A percentile compares a stretch with the other conserved stretches of the same genome.
These are phyloP conservation scores for Umbelopsis vinacea DNA, from an alignment of 192 early-diverging fungal genomes.

Conservation along the genomic window DNA sequence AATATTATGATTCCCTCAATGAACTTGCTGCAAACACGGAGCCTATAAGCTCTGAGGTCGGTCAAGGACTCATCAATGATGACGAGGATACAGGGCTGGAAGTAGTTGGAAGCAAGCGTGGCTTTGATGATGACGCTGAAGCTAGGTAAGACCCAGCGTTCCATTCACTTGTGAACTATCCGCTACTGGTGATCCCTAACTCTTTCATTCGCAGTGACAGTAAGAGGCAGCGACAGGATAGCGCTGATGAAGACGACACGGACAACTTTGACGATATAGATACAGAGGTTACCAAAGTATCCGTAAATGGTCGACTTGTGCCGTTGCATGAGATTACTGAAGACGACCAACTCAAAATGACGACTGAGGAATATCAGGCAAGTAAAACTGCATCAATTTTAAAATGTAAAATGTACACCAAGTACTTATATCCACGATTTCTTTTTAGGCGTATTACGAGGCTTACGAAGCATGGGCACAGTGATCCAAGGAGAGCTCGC, in stretches of 20 bases:
- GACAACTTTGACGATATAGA: constrained; percentile 19
- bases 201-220: background rate
- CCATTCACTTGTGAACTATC: too few species aligned
- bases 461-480: constrained; percentile 31
- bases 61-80: constrained; percentile 7
- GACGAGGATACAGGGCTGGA: constrained; percentile 18
- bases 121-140: constrained; percentile 27
- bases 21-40: constrained; percentile 29
- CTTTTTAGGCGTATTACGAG: constrained; percentile 39
- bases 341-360: constrained; percentile 58
- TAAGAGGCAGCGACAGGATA: constrained; percentile 20
- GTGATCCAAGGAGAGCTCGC: background rate
- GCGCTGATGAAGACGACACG: constrained; percentile 31
- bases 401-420: background rate
- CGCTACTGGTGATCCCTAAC: background rate
- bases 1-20: constrained; percentile 39
- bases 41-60: constrained; percentile 7
- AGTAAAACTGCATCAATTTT: background rate
- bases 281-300: constrained; percentile 3
- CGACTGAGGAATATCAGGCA: constrained; percentile 59
- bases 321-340: constrained; percentile 56
- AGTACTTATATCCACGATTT: background rate
- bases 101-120: constrained; percentile 29
- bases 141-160: constrained; percentile 18
- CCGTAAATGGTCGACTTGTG: constrained; percentile 47